Conservation (phyloP, 345 rosid species). For the Erodium maritimum region DNA sequence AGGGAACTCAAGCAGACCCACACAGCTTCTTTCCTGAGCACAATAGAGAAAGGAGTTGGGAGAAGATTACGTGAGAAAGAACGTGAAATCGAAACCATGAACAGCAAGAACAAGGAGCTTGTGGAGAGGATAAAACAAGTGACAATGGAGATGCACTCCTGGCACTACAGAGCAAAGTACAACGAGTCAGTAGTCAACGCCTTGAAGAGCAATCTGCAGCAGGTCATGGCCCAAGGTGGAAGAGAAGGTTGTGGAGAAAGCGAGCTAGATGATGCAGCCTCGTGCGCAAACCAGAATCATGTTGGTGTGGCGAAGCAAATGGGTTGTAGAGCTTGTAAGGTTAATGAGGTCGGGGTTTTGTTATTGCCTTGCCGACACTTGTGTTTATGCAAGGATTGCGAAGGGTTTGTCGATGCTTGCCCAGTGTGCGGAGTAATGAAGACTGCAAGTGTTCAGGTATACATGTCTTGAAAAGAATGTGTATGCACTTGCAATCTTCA, state of each 20-base stretch:
- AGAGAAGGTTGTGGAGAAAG: conserved; percentile 80
- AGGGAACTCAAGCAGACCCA: conserved; percentile 49
- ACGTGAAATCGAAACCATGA: conserved; percentile 42
- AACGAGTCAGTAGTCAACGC: conserved; percentile 53
- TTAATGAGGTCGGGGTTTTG: conserved; percentile 39
- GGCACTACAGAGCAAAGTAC: conserved; percentile 64
- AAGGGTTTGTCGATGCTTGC: conserved; percentile 30
- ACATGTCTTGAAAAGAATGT: conserved; percentile 22
- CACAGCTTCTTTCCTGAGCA: conserved; percentile 30
- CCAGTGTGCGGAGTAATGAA: conserved; percentile 50
- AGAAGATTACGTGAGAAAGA: conserved; percentile 57
- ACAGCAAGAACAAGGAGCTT: conserved; percentile 50
- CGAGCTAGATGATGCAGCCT: conserved; percentile 53
- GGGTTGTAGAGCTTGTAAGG: conserved; percentile 42
- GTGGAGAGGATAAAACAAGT: conserved; percentile 48
- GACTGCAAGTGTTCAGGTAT: conserved; percentile 35
- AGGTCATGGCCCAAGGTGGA: conserved; percentile 38
- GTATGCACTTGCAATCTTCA: conserved; percentile 15
- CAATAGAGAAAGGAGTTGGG: conserved; percentile 46
- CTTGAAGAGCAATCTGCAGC: conserved; percentile 52
- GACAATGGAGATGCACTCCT: conserved; percentile 42
- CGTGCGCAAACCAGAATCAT: conserved; percentile 28
- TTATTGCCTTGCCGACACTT: conserved; percentile 62
- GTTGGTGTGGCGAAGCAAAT: conserved; percentile 13
- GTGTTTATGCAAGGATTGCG: conserved; percentile 64